Base-by-base conservation (phyloP, 768 basidiomycete species). In the Fomitopsis pulvina region DNA sequence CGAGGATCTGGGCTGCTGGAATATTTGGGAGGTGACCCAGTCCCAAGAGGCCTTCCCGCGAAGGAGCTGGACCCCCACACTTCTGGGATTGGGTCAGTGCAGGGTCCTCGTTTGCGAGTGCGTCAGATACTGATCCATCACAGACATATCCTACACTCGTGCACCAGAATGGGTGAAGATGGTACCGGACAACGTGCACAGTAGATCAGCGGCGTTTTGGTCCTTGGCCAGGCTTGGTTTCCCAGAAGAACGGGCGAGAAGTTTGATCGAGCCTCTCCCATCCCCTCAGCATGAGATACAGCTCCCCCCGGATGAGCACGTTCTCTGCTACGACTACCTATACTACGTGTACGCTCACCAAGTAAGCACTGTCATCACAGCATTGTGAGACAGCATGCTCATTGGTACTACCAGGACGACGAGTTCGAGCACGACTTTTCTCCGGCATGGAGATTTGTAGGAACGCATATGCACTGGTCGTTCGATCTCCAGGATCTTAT, bases 1-100 rank as follows among this genome's bases (percentile, higher is more conserved):
- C 32, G 73, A 74, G 11, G 64, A 66, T 27, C 30, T 74, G 2
- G 71, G 72, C 26, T 74, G 73, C 52, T 74, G 73, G 73, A 69
- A 66, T 54, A 53, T 68, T 6, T 74, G 73, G 73, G 66, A 68
- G 32, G 60, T 63, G 8, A 63, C 65, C 29, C 62, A 66, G 43
- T 57, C 49, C 28, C 52, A 57, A 26, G 65, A 66, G 30, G 50
- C 57, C 38, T 26, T 30, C 6, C 63, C 67, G 3, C 54, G 68
- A 24, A 7, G 39, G 3, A 68, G 62, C 52, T 48, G 51, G 8
- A 58, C 64, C 14, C 61, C 66, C 2, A 16, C 46, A 6, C 58
- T 52, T 39, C 52, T 70, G 14, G 54, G 56, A 18, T 60, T 71
- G 16, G 70, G 67, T 68, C 45, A 48, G 61, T 46, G 4, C 16